Conservation (phyloP, 306 rosid genomes). For the Quercus gilva region DNA sequence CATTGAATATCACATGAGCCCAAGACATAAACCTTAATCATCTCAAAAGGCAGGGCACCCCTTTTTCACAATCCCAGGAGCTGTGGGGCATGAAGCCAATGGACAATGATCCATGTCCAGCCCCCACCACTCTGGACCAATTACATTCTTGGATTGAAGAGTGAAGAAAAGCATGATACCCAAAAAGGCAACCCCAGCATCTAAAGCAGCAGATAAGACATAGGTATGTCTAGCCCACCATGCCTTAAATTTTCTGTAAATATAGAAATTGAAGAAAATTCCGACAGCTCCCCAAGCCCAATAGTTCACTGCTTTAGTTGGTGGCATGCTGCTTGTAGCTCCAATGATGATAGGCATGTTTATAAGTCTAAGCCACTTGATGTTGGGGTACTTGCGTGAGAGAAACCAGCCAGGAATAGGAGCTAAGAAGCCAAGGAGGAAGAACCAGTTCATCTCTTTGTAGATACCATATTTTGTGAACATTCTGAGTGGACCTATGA, state of each 20-base stretch:
- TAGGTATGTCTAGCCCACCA: slow-evolving; percentile 83
- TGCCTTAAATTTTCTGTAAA: slow-evolving; percentile 35
- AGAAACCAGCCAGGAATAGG: slow-evolving; percentile 61
- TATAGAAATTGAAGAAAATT: slow-evolving; percentile 58
- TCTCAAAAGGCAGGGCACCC: slow-evolving; percentile 55
- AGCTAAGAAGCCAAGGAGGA: slow-evolving; percentile 49
- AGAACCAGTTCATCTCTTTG: slow-evolving; percentile 60
- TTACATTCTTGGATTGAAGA: slow-evolving; percentile 35
- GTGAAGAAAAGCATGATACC: slow-evolving; percentile 50
- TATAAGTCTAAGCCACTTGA: slow-evolving; percentile 53
- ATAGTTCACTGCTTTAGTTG: slow-evolving; percentile 46
- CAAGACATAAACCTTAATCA: not conserved
- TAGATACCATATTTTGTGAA: slow-evolving; percentile 46
- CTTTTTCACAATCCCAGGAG: slow-evolving; percentile 40
- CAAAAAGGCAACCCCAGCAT: slow-evolving; percentile 67
- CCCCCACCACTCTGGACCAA: slow-evolving; percentile 77
- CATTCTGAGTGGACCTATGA: slow-evolving; percentile 69
- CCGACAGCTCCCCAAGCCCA: slow-evolving; percentile 58
- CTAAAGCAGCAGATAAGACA: slow-evolving; percentile 68
- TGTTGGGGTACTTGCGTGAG: slow-evolving; percentile 38
- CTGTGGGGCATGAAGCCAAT: slow-evolving; percentile 66
- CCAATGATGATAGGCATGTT: slow-evolving; percentile 51
- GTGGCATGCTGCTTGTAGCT: slow-evolving; percentile 31
- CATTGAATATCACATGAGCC: not conserved
- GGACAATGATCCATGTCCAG: slow-evolving; percentile 37